Evolutionary conservation across 371 early-diverging fungal species (phyloP).

Genomic region (Mucor velutinosus): DNA sequence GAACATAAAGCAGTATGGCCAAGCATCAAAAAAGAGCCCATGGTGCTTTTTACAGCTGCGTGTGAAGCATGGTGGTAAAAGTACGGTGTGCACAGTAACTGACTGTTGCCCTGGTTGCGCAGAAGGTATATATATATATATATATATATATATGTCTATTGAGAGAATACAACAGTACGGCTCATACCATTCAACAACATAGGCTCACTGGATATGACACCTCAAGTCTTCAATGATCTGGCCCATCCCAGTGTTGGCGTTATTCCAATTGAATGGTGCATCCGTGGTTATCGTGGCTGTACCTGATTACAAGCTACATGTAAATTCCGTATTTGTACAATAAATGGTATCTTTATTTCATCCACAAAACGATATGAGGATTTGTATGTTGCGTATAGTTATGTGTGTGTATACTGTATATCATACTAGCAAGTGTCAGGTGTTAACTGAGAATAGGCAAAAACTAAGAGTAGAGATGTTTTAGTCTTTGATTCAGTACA

Average conservation of each 20-base stretch:
- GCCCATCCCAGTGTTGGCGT: constrained; percentile 50
- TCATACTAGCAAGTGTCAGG: background rate
- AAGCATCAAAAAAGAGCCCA: constrained; percentile 14
- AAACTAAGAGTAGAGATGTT: constrained; percentile 28
- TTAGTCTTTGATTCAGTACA: background rate
- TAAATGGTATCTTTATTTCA: constrained; percentile 4
- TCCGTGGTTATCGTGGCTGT: constrained; percentile 29
- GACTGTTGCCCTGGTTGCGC: constrained; percentile 39
- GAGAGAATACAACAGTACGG: constrained; percentile 10
- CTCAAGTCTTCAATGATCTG: constrained; percentile 57
- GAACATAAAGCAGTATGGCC: constrained; percentile 21
- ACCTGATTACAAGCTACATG: background rate
- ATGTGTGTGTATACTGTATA: background rate
- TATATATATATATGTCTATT: too few species aligned
- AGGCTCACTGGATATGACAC: constrained; percentile 54
- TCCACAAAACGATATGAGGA: background rate
- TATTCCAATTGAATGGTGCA: constrained; percentile 59
- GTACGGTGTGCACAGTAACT: constrained; percentile 24
- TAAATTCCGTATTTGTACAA: background rate
- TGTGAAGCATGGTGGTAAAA: constrained; percentile 38
- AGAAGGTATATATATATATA: constrained; percentile 20
- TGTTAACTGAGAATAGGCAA: constrained; percentile 48
- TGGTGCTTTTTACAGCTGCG: constrained; percentile 20
- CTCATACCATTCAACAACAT: constrained; percentile 39
- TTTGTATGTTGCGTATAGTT: background rate